Evolutionary conservation across 257 asterid genomes (phyloP).

Genomic region (Rehmannia glutinosa): DNA sequence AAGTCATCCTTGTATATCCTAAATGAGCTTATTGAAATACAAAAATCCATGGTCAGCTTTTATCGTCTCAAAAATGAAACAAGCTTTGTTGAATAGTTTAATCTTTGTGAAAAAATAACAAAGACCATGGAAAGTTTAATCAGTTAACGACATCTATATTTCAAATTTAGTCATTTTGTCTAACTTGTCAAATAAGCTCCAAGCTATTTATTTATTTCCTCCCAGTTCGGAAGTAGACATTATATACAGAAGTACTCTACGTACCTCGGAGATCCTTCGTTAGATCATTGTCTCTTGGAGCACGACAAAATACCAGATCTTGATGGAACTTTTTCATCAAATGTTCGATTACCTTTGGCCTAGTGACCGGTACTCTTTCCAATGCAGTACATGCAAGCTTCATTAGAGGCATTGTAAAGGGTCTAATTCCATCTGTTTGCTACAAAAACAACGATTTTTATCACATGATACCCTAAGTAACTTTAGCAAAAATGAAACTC

Average conservation of each 20-base stretch:
- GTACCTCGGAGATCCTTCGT: slow-evolving; percentile 58
- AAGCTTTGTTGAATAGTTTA: too few species aligned
- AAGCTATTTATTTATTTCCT: too few species aligned
- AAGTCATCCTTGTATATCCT: too few species aligned
- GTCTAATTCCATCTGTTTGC: slow-evolving; percentile 89
- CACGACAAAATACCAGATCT: slow-evolving; percentile 82
- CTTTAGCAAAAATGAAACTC: background rate
- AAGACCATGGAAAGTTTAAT: too few species aligned
- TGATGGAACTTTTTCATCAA: slow-evolving; percentile 70
- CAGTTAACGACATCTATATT: too few species aligned
- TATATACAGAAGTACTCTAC: background rate
- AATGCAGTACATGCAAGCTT: slow-evolving; percentile 85
- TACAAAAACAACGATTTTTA: slow-evolving; percentile 26
- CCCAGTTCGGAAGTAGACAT: too few species aligned
- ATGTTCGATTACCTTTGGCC: slow-evolving; percentile 51
- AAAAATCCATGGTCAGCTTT: too few species aligned
- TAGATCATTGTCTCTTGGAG: slow-evolving; percentile 64
- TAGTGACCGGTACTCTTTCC: slow-evolving; percentile 87
- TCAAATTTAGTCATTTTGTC: too few species aligned
- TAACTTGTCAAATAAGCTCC: too few species aligned
- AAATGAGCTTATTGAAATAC: too few species aligned
- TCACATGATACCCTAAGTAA: slow-evolving; percentile 1
- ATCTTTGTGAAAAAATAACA: too few species aligned
- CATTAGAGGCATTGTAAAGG: slow-evolving; percentile 96
- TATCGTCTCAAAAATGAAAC: too few species aligned